A percentile compares a stretch with the other conserved stretches of the same genome.
Evolutionary conservation across 768 basidiomycete species (phyloP).

Genomic region (Russula sp.): DNA sequence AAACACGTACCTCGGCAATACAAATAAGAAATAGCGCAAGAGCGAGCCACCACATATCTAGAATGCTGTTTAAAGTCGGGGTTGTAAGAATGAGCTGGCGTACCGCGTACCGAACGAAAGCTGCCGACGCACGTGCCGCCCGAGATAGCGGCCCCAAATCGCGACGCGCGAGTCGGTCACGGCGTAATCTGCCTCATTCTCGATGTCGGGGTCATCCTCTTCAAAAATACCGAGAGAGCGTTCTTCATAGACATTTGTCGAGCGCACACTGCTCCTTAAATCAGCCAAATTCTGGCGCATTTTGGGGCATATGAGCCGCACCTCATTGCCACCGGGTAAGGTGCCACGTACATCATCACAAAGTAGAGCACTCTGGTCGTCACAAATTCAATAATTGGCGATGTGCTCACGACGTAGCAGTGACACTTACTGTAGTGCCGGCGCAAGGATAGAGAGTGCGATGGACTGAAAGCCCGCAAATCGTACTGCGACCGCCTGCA

Average conservation of each 20-base stretch:
- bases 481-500: conserved; percentile 78
- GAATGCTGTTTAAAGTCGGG: background rate
- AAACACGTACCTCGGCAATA: conserved; percentile 37
- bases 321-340: conserved; percentile 79
- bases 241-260: conserved; percentile 48
- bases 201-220: conserved; percentile 28
- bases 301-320: conserved; percentile 23
- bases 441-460: conserved; percentile 61
- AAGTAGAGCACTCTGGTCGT: conserved; percentile 66
- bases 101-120: conserved; percentile 41
- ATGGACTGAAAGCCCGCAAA: conserved; percentile 83
- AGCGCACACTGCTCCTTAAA: conserved; percentile 35
- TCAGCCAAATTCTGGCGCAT: background rate
- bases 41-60: conserved; percentile 45
- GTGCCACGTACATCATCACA: conserved; percentile 82
- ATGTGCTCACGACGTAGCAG: no score
- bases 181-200: conserved; percentile 24
- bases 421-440: conserved; percentile 70
- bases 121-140: conserved; percentile 41
- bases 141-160: conserved; percentile 36
- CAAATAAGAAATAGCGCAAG: conserved; percentile 45
- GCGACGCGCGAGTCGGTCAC: conserved; percentile 28
- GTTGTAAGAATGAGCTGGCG: background rate
- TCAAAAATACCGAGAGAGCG: conserved; percentile 44
- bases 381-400: background rate